Base-by-base conservation (phyloP, 1,284 basidiomycete genomes). In the Amylostereum areolatum region DNA sequence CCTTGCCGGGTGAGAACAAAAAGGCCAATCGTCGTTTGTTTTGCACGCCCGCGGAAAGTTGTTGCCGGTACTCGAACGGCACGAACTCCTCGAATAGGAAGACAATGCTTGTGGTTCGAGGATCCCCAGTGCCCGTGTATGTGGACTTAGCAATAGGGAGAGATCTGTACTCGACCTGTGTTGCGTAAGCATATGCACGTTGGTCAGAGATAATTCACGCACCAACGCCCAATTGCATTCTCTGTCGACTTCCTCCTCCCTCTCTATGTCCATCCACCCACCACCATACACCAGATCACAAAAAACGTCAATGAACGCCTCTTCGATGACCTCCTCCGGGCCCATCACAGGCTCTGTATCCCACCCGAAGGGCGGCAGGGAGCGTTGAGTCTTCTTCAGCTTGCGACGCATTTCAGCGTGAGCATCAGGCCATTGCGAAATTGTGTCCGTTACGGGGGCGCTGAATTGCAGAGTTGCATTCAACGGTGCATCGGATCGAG, bases 161-260 rank as follows among this genome's bases (percentile, higher is more conserved):
- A 0, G 89, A 82, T 59, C 86, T 91, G 72, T 85, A 93, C 63
- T 93, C 90, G 51, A 92, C 80, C 91, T 93, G 50, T 10, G 46
- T 31, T 36, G n/a, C 47, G 8, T 35, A 37, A 36, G 7, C 10
- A 28, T 34, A 24, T 31, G 28, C 5, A 12, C 5, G 28, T 27
- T 11, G 12, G 18, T 29, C 49, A 4, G 35, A 35, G 42, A 10
- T 29, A 39, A 34, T 33, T 46, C 28, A 75, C 82, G 69, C 61
- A 93, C 92, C 71, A 96, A 59, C n/a, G 86, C 89, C 90, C 91
- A 95, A 60, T 90, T 90, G 54, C 89, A 89, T 58, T 93, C 89
- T 57, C 87, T 74, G 62, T 92, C 89, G 3, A 85, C 73, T 55
- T 83, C 75, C 60, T 91, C 89, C 3, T 72, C 74, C 52, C 84